Evolutionary conservation across 2,329 filamentous ascomycete species (phyloP).

Genomic region (Penicillium glabrum): DNA sequence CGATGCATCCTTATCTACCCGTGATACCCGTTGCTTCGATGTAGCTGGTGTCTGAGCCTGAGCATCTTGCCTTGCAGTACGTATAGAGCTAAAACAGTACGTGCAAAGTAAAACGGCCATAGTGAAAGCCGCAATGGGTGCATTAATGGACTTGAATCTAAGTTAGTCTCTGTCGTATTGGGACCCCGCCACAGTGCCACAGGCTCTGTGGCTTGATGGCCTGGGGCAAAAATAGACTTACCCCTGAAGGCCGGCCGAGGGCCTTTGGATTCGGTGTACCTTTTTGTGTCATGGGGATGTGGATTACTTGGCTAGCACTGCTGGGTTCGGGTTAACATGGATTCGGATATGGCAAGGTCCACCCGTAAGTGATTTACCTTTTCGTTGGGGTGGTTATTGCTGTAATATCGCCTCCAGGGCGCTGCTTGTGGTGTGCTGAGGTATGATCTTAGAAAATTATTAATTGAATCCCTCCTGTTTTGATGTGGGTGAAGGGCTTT

Average conservation of each 20-base stretch:
- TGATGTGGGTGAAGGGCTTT: not conserved
- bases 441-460: too few relatives aligned
- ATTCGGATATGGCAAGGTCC: not conserved
- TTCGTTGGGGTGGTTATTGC: not conserved
- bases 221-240: slow-evolving; percentile 5
- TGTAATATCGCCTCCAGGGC: not conserved
- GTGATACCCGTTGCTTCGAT: slow-evolving; percentile 44
- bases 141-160: slow-evolving; percentile 50
- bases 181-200: not conserved
- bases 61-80: slow-evolving; percentile 65
- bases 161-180: not conserved
- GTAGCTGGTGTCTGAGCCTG: slow-evolving; percentile 45
- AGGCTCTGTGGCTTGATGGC: not conserved
- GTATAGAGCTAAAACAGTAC: slow-evolving; percentile 65
- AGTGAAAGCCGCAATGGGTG: slow-evolving; percentile 62
- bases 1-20: slow-evolving; percentile 38
- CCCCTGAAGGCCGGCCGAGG: slow-evolving; percentile 19
- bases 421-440: not conserved
- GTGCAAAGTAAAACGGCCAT: slow-evolving; percentile 61
- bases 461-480: not conserved
- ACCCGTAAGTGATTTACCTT: not conserved
- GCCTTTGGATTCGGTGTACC: slow-evolving; percentile 11
- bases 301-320: not conserved
- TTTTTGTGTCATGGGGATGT: slow-evolving; percentile 12
- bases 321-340: not conserved